Base-by-base conservation (phyloP, 2,329 filamentous ascomycete species). In the Chaetomium globosum region DNA sequence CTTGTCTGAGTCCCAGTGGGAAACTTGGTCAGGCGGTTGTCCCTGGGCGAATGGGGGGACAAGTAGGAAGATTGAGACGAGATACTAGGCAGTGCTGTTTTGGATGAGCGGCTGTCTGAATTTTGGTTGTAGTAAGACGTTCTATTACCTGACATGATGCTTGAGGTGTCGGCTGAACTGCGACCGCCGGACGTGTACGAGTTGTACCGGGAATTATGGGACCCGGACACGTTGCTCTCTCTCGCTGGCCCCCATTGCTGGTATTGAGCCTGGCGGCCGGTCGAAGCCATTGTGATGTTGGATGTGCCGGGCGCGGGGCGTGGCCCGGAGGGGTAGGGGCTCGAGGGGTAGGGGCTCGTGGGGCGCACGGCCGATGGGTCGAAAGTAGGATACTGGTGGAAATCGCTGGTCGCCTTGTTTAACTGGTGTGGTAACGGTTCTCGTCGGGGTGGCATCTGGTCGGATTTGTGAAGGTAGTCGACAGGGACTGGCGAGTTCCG, bases 351-450 rank as follows among this genome's bases (percentile, higher is more conserved):
- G 48, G 84, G 81, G 65, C 80, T 81, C 57, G 81, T 82, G 65
- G 80, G 77, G 51, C 81, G 78, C n/a, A 66, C 61, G 23, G 57
- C 63, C 74, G 48, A 80, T 75, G 58, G 83, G 78, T 89, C 88
- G 75, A 90, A 87, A 60, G 85, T 85, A 51, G 93, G 92, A 76
- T 97, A 97, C 74, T 97, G 94, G 79, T 97, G 92, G 75, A 88
- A 97, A 77, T 97, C 93, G 71, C 81, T 80, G 57, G 86, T 86
- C 70, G 82, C 83, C 78, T 92, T 93, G 76, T 92, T 93, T 61
- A 96, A 80, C 73, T 96, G 92, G 77, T 95, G 91, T 33, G 93
- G 91, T 65, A 91, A 83, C 65, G 90, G 90, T 63, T 95, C 90
- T 75, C 87, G 87, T 71, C 87, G 85, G 63, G 82, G 78, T 26